A percentile compares a stretch with the other conserved stretches of the same genome.
Conservation (phyloP, 306 rosid species). For the Quercus gilva region DNA sequence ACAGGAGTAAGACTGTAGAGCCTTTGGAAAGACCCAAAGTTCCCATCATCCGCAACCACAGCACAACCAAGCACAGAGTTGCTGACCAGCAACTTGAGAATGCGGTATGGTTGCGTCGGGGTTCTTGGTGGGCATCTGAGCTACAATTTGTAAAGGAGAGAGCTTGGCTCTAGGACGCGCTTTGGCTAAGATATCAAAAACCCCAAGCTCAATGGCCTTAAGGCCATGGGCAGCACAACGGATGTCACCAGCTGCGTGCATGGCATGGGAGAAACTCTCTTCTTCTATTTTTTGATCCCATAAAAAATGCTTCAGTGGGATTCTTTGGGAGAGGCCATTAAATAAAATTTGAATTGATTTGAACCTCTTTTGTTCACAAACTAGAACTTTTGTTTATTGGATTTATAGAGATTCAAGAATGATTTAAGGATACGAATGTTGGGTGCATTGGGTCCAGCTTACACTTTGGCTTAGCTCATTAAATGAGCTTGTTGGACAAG, state of each 20-base stretch:
- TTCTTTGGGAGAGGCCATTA: not conserved
- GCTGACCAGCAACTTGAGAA: not conserved
- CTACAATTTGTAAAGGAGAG: not conserved
- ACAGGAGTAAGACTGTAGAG: conserved; percentile 30
- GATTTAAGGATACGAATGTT: too few species aligned
- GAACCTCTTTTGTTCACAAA: too few species aligned
- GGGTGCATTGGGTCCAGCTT: too few species aligned
- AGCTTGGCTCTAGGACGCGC: not conserved
- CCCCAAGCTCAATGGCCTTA: not conserved
- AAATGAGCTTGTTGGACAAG: too few species aligned
- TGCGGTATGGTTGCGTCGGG: not conserved
- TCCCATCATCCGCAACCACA: not conserved
- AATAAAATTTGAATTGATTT: not conserved
- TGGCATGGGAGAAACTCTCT: not conserved
- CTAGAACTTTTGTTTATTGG: too few species aligned
- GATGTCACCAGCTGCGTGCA: not conserved
- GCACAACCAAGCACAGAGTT: conserved; percentile 37
- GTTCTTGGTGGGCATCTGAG: not conserved
- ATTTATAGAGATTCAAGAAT: too few species aligned
- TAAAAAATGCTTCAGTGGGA: not conserved
- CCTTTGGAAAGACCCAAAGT: conserved; percentile 8
- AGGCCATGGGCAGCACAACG: not conserved
- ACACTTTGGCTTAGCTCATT: too few species aligned
- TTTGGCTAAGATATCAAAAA: not conserved
- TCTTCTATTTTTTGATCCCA: not conserved